These are phyloP conservation scores for Pythium biforme DNA, from an alignment of 352 stramenopile species.

Conservation along the genomic window DNA sequence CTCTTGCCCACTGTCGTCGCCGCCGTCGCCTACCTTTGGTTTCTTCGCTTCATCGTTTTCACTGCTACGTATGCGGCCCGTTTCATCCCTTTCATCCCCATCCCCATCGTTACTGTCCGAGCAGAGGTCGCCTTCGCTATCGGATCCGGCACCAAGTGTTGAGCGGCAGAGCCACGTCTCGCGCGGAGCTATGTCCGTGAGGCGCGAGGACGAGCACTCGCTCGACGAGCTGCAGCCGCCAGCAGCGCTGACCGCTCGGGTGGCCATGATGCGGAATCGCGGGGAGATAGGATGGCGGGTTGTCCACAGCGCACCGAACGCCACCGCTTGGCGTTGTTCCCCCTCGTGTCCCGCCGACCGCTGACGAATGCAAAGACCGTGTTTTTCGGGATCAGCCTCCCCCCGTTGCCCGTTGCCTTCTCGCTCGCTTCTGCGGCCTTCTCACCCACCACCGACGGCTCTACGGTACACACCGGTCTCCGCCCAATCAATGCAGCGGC, in stretches of 20 bases:
- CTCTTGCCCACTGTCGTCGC: conserved; percentile 4
- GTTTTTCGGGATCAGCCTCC: no score
- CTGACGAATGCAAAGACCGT: conserved; percentile 6
- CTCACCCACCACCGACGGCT: no score
- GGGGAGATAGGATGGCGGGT: conserved; percentile 7
- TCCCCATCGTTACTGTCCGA: conserved; percentile 16
- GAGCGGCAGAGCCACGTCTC: conserved; percentile 61
- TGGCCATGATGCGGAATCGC: conserved; percentile 4
- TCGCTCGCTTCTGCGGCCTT: not conserved
- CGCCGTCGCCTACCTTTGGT: conserved; percentile 7
- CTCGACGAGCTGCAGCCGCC: not conserved
- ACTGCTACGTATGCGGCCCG: no score
- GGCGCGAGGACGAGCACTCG: not conserved
- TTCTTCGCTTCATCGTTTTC: no score
- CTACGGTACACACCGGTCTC: no score
- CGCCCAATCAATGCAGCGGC: no score
- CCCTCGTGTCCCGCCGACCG: not conserved
- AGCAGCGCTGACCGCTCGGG: not conserved
- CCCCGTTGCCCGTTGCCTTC: no score
- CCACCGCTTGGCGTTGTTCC: not conserved
- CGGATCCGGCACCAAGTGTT: conserved; percentile 42
- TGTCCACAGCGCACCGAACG: conserved; percentile 5
- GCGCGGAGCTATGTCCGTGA: not conserved
- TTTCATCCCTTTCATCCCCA: no score
- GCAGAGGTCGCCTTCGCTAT: conserved; percentile 31